Base-by-base conservation (phyloP, 169 alveolate species). In the Eimeria praecox region DNA sequence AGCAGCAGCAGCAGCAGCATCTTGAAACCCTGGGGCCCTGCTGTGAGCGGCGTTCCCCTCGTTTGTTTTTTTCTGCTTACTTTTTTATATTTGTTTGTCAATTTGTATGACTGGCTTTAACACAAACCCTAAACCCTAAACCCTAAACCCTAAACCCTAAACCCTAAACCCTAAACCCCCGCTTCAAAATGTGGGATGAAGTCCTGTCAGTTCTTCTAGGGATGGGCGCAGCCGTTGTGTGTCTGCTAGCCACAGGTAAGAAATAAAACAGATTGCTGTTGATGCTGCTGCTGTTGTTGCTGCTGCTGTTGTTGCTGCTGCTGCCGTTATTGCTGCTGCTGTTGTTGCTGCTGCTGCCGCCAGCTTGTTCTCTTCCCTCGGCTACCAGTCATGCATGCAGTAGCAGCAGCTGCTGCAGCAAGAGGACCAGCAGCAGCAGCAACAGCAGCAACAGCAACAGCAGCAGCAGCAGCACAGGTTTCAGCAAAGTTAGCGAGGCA, bases 221-320 rank as follows among this genome's bases (percentile, higher is more conserved):
- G 86, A 75, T 75, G 86, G 86, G 86, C 86, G 86, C 86, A 16
- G 86, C 86, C 27, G 86, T 75, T 22, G 86, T 75, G 5, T 75
- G 86, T 46, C 86, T 75, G 18, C 86, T 75, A 18, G 86, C 86
- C 40, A 75, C 86, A 16, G 86, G 86, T 75, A 75, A 35, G 6
- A n/a, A 66, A 10, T 30, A 66, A 24, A 10, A 24, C 59, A 9
- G 78, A 9, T 75, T 75, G 54, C 86, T 38, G 54, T 46, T 75
- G 54, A 4, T 75, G 86, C 54, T 38, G 42, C 86, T 75, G 49
- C 49, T 75, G 52, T 38, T 33, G 24, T 42, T 75, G 86, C 42
- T 38, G 42, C 42, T 75, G 86, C 54, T 75, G 86, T 46, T 38
- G 42, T 22, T 66, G 78, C 78, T 66, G 78, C 49, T 75, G 42